Conservation (phyloP, 2,329 filamentous ascomycete species). For the Leptographium wingfieldii region DNA sequence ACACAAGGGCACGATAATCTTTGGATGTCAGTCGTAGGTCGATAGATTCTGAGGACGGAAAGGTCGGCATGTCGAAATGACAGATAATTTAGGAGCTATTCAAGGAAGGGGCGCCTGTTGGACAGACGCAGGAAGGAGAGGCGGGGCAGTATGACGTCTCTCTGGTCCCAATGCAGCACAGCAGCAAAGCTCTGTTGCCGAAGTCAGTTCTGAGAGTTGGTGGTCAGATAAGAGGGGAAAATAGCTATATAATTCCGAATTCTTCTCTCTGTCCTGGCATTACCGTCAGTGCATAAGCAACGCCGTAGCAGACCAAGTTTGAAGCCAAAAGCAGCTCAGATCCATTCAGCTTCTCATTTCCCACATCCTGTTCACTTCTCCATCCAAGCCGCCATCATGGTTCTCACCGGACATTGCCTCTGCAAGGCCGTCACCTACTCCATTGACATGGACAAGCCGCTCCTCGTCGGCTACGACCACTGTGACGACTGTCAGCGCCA, state of each 20-base stretch:
- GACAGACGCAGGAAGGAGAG: neutral
- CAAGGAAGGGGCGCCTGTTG: neutral
- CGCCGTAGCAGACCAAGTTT: no score
- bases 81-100: neutral
- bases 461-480: constrained; percentile 54
- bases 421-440: constrained; percentile 62
- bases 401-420: constrained; percentile 57
- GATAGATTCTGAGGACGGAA: neutral
- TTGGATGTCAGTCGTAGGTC: no score
- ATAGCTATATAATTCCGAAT: neutral
- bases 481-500: constrained; percentile 64
- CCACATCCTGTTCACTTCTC: neutral
- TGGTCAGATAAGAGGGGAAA: neutral
- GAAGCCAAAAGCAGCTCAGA: no score
- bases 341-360: neutral
- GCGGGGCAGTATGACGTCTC: neutral
- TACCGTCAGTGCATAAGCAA: neutral
- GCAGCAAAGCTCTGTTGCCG: neutral
- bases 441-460: constrained; percentile 35
- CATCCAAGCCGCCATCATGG: constrained; percentile 35
- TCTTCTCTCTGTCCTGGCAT: neutral
- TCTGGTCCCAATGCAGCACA: neutral
- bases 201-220: neutral
- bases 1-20: no score
- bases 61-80: neutral